Conservation (phyloP, 2,329 filamentous ascomycete genomes). For the Setomelanomma holmii region DNA sequence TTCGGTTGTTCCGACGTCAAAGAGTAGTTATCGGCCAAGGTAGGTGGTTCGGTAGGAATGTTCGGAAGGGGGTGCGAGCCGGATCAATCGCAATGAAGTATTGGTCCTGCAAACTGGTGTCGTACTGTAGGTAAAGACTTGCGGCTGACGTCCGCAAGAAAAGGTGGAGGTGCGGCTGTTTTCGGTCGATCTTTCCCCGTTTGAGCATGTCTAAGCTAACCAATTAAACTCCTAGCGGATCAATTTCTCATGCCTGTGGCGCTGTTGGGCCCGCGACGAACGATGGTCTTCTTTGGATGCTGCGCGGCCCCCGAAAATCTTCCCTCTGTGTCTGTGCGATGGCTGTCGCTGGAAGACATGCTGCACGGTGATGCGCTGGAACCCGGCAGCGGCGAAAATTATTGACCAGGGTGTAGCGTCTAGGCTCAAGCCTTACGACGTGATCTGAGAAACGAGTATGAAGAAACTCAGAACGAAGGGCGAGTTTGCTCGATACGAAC, state of each 20-base stretch:
- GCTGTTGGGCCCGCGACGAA: constrained; percentile 5
- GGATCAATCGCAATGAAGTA: constrained; percentile 5
- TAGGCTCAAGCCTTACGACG: background rate
- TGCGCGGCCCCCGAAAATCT: background rate
- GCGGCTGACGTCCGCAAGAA: constrained; percentile 32
- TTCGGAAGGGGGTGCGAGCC: constrained; percentile 15
- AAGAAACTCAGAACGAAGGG: too few species aligned
- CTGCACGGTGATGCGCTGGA: background rate
- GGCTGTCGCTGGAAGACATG: background rate
- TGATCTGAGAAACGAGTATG: too few species aligned
- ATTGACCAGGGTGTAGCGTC: background rate
- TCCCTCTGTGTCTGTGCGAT: background rate
- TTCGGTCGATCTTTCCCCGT: constrained; percentile 26
- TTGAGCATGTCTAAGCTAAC: constrained; percentile 9
- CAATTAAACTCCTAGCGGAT: constrained; percentile 11
- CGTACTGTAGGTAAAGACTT: constrained; percentile 17
- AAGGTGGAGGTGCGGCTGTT: constrained; percentile 40
- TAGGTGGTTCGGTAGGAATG: constrained; percentile 11
- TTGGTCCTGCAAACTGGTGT: constrained; percentile 16
- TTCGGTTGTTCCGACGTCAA: constrained; percentile 6
- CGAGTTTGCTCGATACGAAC: too few species aligned
- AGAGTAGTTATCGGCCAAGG: constrained; percentile 10
- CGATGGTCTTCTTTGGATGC: background rate
- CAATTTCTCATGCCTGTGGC: background rate
- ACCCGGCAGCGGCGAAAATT: background rate